phyloP scores from a whole-genome alignment of 805 yeast species.

The Starmerella roubikii region DNA sequence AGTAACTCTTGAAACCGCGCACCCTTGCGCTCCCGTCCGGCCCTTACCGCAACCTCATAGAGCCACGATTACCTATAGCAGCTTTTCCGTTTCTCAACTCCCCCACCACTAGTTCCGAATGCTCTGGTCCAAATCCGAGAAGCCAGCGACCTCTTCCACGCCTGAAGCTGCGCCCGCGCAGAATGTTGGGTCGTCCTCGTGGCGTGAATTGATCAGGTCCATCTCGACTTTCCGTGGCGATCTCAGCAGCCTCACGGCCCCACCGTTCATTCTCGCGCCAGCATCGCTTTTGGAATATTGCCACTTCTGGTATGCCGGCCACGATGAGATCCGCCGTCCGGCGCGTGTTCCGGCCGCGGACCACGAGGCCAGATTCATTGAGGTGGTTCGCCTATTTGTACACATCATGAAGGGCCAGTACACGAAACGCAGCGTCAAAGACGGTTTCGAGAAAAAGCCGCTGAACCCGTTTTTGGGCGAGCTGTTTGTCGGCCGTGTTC shows the following conservation, averaged over 20 bases:
- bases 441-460: slow-evolving; percentile 96
- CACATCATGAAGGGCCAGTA: slow-evolving; percentile 87
- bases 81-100: no score
- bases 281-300: slow-evolving; percentile 82
- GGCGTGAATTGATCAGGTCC: slow-evolving; percentile 85
- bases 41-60: no score
- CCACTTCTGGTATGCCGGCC: slow-evolving; percentile 92
- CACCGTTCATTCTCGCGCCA: slow-evolving; percentile 89
- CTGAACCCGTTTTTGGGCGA: slow-evolving; percentile 94
- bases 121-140: slow-evolving; percentile 10
- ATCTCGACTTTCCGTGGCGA: slow-evolving; percentile 90
- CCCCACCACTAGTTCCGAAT: no score
- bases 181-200: slow-evolving; percentile 30
- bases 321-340: slow-evolving; percentile 68
- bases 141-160: neutral
- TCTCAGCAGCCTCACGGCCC: slow-evolving; percentile 86
- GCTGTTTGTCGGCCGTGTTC: slow-evolving; percentile 86
- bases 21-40: no score
- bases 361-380: slow-evolving; percentile 51
- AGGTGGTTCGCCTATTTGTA: slow-evolving; percentile 82
- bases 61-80: no score
- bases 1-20: no score
- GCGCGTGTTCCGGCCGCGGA: slow-evolving; percentile 29
- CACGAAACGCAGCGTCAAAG: slow-evolving; percentile 76
- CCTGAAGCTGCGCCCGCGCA: neutral